Percentiles rank a stretch among this genome's conserved stretches.
These are phyloP conservation scores for Solanum chiquidenum DNA, from an alignment of 257 asterid species.

Conservation along the genomic window DNA sequence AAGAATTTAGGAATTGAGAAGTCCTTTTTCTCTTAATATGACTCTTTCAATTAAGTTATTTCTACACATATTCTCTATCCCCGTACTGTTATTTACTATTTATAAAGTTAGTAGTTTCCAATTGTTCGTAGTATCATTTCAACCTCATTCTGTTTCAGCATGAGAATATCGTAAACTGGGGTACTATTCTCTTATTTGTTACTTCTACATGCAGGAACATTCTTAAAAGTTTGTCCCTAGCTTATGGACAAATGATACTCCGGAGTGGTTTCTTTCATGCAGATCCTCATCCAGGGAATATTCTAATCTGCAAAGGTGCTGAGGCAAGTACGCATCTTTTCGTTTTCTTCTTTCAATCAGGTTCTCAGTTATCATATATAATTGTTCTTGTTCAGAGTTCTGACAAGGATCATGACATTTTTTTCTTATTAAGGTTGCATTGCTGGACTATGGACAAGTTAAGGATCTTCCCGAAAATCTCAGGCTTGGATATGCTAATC, in stretches of 20 bases:
- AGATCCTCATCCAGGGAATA: conserved; percentile 98
- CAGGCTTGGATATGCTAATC: conserved; percentile 89
- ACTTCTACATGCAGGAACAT: conserved; percentile 53
- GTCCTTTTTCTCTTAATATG: not conserved
- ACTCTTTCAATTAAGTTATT: not conserved
- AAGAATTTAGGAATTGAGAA: not conserved
- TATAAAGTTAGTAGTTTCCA: not conserved
- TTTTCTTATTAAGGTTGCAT: conserved; percentile 53
- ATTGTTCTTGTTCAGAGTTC: not conserved
- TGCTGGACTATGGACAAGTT: conserved; percentile 99
- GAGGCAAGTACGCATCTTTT: conserved; percentile 36
- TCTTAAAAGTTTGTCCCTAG: conserved; percentile 74
- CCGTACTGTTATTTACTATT: not conserved
- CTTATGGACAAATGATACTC: conserved; percentile 96
- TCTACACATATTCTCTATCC: not conserved
- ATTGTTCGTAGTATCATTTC: not conserved
- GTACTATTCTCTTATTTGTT: not conserved
- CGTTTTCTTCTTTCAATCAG: not conserved
- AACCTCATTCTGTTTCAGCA: not conserved
- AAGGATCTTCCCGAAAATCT: conserved; percentile 85
- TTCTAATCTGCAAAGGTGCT: conserved; percentile 86
- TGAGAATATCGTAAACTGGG: not conserved
- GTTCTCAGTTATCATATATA: not conserved
- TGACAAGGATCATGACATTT: not conserved
- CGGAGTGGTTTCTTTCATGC: conserved; percentile 98